phyloP scores from a whole-genome alignment of 2,329 filamentous ascomycete species.

The Penicillium sp. region DNA sequence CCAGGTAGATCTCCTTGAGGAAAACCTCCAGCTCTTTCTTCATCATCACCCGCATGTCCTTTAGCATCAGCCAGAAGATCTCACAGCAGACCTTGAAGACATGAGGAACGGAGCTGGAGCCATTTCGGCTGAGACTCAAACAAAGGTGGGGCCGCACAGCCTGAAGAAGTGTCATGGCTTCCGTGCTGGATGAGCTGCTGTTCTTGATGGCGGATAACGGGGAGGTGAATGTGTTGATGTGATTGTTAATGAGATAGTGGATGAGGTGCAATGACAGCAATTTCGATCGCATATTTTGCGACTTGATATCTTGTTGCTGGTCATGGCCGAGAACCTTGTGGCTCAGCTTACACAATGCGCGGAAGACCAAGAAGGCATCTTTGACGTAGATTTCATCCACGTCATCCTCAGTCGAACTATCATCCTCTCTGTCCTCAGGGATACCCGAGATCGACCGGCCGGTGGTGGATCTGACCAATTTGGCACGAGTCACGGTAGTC shows the following conservation, averaged over 20 bases:
- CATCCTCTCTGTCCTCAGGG: constrained; percentile 41
- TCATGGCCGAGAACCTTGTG: constrained; percentile 89
- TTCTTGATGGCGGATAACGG: constrained; percentile 90
- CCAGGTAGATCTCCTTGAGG: constrained; percentile 93
- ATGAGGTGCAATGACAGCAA: constrained; percentile 93
- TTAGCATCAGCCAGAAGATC: constrained; percentile 97
- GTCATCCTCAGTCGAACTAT: constrained; percentile 56
- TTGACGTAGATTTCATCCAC: constrained; percentile 97
- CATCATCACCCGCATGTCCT: constrained; percentile 87
- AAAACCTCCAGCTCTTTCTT: constrained; percentile 99
- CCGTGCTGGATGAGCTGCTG: constrained; percentile 82
- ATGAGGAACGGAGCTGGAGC: constrained; percentile 84
- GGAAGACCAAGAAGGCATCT: constrained; percentile 95
- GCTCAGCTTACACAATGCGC: constrained; percentile 95
- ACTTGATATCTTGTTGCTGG: constrained; percentile 87
- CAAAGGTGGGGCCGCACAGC: constrained; percentile 97
- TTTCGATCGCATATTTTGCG: constrained; percentile 96
- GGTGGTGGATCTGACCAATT: constrained; percentile 49
- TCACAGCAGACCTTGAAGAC: constrained; percentile 97
- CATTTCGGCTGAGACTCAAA: constrained; percentile 90
- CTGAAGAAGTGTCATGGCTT: constrained; percentile 84
- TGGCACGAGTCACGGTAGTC: constrained; percentile 65
- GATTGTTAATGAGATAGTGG: constrained; percentile 92
- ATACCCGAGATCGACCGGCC: constrained; percentile 40
- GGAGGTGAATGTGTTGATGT: constrained; percentile 86